A percentile compares a stretch with the other conserved stretches of the same genome.
Conservation (phyloP, 495 filamentous ascomycete species). For the Margaritispora aquatica region DNA sequence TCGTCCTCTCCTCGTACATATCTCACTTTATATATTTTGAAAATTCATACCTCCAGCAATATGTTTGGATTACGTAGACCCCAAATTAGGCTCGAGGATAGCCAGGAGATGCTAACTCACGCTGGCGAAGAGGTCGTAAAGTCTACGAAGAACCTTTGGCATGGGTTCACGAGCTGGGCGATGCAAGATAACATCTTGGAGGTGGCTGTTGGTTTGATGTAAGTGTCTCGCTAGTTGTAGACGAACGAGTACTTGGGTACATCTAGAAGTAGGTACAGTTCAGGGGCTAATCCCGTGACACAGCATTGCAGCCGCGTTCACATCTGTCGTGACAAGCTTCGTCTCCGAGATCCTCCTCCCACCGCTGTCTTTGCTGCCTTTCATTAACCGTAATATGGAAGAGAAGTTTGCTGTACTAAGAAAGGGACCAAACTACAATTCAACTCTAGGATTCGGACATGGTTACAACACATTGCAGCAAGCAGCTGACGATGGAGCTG, state of each 20-base stretch:
- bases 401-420: constrained; percentile 68
- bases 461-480: constrained; percentile 62
- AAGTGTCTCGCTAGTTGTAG: constrained; percentile 12
- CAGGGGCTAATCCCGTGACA: constrained; percentile 1
- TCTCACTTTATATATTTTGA: neutral
- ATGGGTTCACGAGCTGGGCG: constrained; percentile 64
- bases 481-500: constrained; percentile 63
- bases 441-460: constrained; percentile 31
- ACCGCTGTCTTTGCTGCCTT: constrained; percentile 60
- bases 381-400: constrained; percentile 64
- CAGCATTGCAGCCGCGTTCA: constrained; percentile 68
- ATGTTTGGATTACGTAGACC: constrained; percentile 8
- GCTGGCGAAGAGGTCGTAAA: constrained; percentile 17
- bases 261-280: neutral
- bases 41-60: neutral
- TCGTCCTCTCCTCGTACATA: too few species aligned
- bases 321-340: constrained; percentile 63
- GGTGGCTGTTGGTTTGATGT: constrained; percentile 73
- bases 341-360: constrained; percentile 66
- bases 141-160: constrained; percentile 39
- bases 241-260: neutral
- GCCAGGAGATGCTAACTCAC: constrained; percentile 16
- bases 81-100: constrained; percentile 17
- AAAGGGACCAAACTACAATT: constrained; percentile 41
- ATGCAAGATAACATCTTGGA: constrained; percentile 70